Evolutionary conservation across 1,284 basidiomycete species (phyloP).

Genomic region (Laetiporus sulphureus): DNA sequence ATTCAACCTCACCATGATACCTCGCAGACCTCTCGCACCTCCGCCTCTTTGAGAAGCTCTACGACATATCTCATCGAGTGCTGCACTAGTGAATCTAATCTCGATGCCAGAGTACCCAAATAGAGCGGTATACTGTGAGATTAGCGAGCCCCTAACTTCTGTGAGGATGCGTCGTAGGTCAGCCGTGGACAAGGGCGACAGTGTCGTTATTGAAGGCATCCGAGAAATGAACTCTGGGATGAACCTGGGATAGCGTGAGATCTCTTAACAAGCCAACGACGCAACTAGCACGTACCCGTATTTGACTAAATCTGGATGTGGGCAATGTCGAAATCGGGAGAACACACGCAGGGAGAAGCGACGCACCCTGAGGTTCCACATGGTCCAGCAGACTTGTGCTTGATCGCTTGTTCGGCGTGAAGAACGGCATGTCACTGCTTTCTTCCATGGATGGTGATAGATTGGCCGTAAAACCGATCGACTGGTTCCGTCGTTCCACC

Average conservation of each 20-base stretch:
- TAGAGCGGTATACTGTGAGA: conserved; percentile 83
- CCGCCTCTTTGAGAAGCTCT: conserved; percentile 78
- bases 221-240: conserved; percentile 95
- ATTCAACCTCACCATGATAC: conserved; percentile 66
- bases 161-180: conserved; percentile 89
- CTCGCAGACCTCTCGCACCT: conserved; percentile 83
- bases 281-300: conserved; percentile 55
- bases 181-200: conserved; percentile 62
- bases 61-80: conserved; percentile 71
- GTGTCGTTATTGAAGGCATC: conserved; percentile 80
- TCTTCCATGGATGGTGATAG: conserved; percentile 39
- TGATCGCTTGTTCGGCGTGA: conserved; percentile 59
- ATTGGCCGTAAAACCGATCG: conserved; percentile 82
- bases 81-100: conserved; percentile 72
- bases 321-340: background rate
- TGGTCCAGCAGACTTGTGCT: conserved; percentile 50
- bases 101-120: conserved; percentile 80
- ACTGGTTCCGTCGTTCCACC: conserved; percentile 50
- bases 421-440: conserved; percentile 48
- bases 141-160: conserved; percentile 85
- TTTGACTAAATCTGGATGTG: conserved; percentile 63
- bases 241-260: conserved; percentile 39
- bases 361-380: conserved; percentile 59
- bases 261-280: background rate
- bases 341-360: too few relatives aligned